Percentiles rank a stretch among this genome's conserved stretches.
phyloP scores from a whole-genome alignment of 345 rosid genomes.

The Rhizophora mangle region DNA sequence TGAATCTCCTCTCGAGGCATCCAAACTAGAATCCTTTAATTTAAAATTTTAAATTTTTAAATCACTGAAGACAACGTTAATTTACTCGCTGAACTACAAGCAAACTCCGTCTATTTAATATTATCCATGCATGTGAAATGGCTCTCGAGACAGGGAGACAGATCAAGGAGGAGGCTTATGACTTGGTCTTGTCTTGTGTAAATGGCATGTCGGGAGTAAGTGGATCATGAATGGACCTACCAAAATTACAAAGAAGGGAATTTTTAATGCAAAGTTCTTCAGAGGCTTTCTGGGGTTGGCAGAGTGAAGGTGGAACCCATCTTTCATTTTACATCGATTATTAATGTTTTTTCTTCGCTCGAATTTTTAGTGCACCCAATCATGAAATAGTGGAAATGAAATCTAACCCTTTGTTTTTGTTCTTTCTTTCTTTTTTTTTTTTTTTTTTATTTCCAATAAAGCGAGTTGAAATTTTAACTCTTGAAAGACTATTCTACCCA shows the following conservation, averaged over 20 bases:
- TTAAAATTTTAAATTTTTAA: too few relatives aligned
- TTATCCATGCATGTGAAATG: not conserved
- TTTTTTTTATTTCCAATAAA: too few relatives aligned
- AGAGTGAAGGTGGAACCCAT: conserved; percentile 25
- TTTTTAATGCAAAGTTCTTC: not conserved
- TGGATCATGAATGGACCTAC: conserved; percentile 40
- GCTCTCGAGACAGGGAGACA: not conserved
- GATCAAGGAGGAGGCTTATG: conserved; percentile 8
- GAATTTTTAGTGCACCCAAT: too few relatives aligned
- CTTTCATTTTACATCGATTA: conserved; percentile 2
- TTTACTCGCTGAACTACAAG: not conserved
- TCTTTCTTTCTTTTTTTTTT: too few relatives aligned
- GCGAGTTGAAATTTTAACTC: too few relatives aligned
- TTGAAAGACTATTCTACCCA: too few relatives aligned
- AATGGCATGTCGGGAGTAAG: conserved; percentile 49
- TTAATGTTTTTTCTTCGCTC: too few relatives aligned
- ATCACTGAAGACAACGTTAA: too few relatives aligned
- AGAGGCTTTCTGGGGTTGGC: not conserved
- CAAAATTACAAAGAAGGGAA: not conserved
- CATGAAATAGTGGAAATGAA: too few relatives aligned
- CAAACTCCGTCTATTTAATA: not conserved
- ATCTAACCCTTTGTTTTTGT: too few relatives aligned
- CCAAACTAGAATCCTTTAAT: too few relatives aligned
- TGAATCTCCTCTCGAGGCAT: too few relatives aligned
- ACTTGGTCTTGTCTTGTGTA: conserved; percentile 24